These are phyloP conservation scores for Annulohypoxylon truncatum DNA, from an alignment of 2,329 filamentous ascomycete species.

Conservation along the genomic window DNA sequence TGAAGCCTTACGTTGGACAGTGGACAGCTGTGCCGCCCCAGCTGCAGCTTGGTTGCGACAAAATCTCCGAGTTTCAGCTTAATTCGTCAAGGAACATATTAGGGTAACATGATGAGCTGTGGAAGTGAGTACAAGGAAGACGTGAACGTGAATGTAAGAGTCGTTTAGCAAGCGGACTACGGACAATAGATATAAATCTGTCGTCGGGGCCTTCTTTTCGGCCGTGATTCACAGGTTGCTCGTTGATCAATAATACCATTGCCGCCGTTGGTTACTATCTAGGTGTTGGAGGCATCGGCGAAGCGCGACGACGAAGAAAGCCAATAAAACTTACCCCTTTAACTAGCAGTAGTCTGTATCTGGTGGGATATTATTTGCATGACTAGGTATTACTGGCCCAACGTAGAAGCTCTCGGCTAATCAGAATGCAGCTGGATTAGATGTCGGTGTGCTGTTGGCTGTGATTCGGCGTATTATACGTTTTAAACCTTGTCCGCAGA, in stretches of 20 bases:
- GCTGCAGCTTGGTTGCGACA: background rate
- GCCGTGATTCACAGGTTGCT: background rate
- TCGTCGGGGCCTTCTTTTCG: background rate
- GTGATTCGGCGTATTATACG: background rate
- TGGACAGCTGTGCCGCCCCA: background rate
- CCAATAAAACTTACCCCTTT: background rate
- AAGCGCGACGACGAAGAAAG: background rate
- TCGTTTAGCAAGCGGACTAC: background rate
- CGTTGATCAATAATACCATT: background rate
- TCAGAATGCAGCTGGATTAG: background rate
- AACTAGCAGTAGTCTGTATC: background rate
- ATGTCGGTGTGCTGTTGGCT: background rate
- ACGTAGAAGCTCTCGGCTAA: background rate
- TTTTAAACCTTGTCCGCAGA: background rate
- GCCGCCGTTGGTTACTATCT: background rate
- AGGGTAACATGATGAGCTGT: background rate
- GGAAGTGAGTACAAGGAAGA: background rate
- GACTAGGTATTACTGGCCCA: no score
- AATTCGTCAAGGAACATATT: background rate
- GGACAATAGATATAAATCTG: background rate
- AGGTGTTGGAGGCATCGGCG: background rate
- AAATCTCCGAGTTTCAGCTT: conserved; percentile 4
- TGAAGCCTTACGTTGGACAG: background rate
- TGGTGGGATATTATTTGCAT: background rate
- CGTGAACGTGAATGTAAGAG: background rate